phyloP scores from a whole-genome alignment of 495 filamentous ascomycete genomes.

The Xylaria longipes region DNA sequence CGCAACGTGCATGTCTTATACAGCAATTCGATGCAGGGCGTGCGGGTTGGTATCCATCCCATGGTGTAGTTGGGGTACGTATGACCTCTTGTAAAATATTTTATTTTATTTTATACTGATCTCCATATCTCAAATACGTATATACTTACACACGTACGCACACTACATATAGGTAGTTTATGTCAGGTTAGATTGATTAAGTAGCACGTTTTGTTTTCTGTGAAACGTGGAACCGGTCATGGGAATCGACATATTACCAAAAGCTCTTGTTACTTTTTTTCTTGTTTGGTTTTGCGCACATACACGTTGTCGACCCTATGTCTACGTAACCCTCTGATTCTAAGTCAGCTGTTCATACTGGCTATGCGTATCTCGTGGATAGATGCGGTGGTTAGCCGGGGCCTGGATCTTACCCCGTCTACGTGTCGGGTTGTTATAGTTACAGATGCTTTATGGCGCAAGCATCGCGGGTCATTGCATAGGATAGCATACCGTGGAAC shows the following conservation, averaged over 20 bases:
- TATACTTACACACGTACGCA: background rate
- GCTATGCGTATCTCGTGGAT: background rate
- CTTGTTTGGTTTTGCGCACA: slow-evolving; percentile 17
- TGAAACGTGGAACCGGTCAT: slow-evolving; percentile 23
- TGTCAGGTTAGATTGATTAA: background rate
- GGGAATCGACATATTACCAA: background rate
- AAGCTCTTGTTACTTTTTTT: background rate
- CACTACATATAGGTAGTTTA: background rate
- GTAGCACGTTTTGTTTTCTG: background rate
- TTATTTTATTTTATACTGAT: background rate
- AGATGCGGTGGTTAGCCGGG: background rate
- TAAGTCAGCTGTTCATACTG: slow-evolving; percentile 7
- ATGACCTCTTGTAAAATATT: background rate
- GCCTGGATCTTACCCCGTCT: background rate
- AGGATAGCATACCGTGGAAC: background rate
- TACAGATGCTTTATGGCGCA: background rate
- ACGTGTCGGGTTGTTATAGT: slow-evolving; percentile 20
- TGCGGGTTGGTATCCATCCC: background rate
- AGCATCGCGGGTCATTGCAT: background rate
- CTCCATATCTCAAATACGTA: background rate
- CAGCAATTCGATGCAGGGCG: background rate
- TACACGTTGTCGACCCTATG: slow-evolving; percentile 20
- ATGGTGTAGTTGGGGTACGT: background rate
- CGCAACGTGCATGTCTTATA: slow-evolving; percentile 11
- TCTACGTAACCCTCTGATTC: background rate